Conservation (phyloP, 805 yeast species). For the Candida tallmaniae region DNA sequence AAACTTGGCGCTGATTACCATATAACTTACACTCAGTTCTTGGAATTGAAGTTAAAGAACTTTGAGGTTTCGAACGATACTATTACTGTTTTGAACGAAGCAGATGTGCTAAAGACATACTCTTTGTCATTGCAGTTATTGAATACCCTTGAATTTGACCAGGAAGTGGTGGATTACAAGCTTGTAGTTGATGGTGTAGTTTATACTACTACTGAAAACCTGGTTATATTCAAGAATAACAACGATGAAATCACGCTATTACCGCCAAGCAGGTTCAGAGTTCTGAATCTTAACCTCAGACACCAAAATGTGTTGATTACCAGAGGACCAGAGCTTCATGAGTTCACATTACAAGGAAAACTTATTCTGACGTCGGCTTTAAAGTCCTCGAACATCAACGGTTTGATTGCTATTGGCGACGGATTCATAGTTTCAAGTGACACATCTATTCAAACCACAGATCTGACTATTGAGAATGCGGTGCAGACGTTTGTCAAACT, state of each 20-base stretch:
- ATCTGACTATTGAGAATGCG: neutral
- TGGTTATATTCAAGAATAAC: neutral
- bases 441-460: slow-evolving; percentile 1
- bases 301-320: neutral
- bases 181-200: neutral
- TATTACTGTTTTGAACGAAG: slow-evolving; percentile 1
- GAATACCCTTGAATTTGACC: neutral
- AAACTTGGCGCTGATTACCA: slow-evolving; percentile 13
- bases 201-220: slow-evolving; percentile 1
- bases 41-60: slow-evolving; percentile 20
- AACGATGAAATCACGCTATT: neutral
- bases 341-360: neutral
- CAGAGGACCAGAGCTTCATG: neutral
- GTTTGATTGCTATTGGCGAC: slow-evolving; percentile 3
- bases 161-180: neutral
- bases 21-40: slow-evolving; percentile 17
- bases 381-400: slow-evolving; percentile 1
- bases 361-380: slow-evolving; percentile 1
- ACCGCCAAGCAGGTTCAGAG: slow-evolving; percentile 7
- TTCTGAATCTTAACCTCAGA: neutral
- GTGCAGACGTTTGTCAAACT: neutral
- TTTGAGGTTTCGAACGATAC: slow-evolving; percentile 19
- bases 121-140: neutral
- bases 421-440: slow-evolving; percentile 7
- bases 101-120: neutral